Percentiles rank a stretch among this genome's conserved stretches.
These are phyloP conservation scores for Hyaloscypha bicolor DNA, from an alignment of 495 filamentous ascomycete species.

Conservation along the genomic window DNA sequence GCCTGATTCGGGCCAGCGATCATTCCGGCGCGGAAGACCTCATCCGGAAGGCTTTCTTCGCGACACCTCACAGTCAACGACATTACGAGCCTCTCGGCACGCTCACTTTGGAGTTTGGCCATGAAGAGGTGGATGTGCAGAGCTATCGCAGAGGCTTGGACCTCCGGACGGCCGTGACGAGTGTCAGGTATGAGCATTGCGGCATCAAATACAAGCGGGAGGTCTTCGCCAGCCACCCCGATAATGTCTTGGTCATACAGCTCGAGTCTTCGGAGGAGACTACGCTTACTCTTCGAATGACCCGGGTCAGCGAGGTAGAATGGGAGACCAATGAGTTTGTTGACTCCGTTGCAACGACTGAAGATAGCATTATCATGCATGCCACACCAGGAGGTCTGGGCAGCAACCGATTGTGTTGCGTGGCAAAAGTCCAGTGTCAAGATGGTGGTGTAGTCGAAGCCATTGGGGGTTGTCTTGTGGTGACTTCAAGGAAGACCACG, in stretches of 20 bases:
- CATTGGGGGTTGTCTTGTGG: slow-evolving; percentile 40
- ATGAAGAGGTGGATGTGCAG: slow-evolving; percentile 35
- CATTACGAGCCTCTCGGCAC: slow-evolving; percentile 52
- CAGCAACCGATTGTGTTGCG: slow-evolving; percentile 39
- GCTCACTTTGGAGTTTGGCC: slow-evolving; percentile 49
- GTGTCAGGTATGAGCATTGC: slow-evolving; percentile 16
- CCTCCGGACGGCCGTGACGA: slow-evolving; percentile 23
- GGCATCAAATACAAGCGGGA: slow-evolving; percentile 25
- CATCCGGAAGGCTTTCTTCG: slow-evolving; percentile 43
- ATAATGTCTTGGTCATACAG: slow-evolving; percentile 45
- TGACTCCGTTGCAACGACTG: slow-evolving; percentile 34
- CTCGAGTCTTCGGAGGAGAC: slow-evolving; percentile 37
- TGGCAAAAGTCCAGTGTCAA: slow-evolving; percentile 34
- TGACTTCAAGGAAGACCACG: slow-evolving; percentile 35
- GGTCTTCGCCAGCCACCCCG: slow-evolving; percentile 45
- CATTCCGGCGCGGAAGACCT: slow-evolving; percentile 46
- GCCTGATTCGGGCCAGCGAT: slow-evolving; percentile 44
- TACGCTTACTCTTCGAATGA: slow-evolving; percentile 19
- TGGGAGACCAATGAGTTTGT: slow-evolving; percentile 46
- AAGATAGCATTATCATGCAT: slow-evolving; percentile 40
- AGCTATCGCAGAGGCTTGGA: slow-evolving; percentile 50
- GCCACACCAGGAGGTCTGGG: slow-evolving; percentile 42
- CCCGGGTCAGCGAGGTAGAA: slow-evolving; percentile 26
- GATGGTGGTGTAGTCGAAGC: slow-evolving; percentile 33
- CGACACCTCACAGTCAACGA: slow-evolving; percentile 45